Evolutionary conservation across 306 rosid species (phyloP).

Genomic region (Ziziphus jujuba): DNA sequence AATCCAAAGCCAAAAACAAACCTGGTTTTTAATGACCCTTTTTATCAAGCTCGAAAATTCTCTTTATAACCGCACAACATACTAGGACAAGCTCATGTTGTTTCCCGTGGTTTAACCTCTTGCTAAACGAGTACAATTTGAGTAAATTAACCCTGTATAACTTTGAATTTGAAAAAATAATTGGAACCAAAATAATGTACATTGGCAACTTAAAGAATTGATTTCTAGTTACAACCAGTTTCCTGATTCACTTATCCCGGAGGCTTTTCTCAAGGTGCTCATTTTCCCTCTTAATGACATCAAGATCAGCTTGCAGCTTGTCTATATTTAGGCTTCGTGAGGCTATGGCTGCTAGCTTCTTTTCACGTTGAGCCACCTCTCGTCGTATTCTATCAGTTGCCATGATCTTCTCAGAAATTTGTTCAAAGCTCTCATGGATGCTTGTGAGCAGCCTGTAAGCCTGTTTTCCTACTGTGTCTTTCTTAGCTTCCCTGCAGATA

Average conservation of each 20-base stretch:
- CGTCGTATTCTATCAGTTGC: constrained; percentile 71
- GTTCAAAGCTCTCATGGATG: constrained; percentile 78
- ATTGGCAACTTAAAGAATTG: constrained; percentile 40
- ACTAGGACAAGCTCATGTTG: not conserved
- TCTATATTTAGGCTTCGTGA: constrained; percentile 46
- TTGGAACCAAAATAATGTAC: constrained; percentile 11
- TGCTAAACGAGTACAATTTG: not conserved
- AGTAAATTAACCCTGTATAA: not conserved
- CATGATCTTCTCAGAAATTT: constrained; percentile 67
- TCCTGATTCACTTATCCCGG: constrained; percentile 13
- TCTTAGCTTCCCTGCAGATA: constrained; percentile 79
- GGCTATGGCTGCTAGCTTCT: constrained; percentile 59
- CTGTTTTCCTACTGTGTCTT: constrained; percentile 61
- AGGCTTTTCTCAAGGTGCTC: constrained; percentile 39
- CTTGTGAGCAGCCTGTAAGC: constrained; percentile 73
- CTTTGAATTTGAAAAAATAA: not conserved
- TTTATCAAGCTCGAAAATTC: no score
- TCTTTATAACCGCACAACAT: not conserved
- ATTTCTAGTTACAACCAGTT: constrained; percentile 4
- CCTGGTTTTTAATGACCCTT: no score
- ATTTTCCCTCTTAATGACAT: constrained; percentile 54
- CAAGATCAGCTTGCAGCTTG: constrained; percentile 61
- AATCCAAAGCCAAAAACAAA: no score
- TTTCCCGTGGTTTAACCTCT: not conserved
- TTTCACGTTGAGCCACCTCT: constrained; percentile 73